These are phyloP conservation scores for Cairneyella variabilis DNA, from an alignment of 495 filamentous ascomycete species.

Conservation along the genomic window DNA sequence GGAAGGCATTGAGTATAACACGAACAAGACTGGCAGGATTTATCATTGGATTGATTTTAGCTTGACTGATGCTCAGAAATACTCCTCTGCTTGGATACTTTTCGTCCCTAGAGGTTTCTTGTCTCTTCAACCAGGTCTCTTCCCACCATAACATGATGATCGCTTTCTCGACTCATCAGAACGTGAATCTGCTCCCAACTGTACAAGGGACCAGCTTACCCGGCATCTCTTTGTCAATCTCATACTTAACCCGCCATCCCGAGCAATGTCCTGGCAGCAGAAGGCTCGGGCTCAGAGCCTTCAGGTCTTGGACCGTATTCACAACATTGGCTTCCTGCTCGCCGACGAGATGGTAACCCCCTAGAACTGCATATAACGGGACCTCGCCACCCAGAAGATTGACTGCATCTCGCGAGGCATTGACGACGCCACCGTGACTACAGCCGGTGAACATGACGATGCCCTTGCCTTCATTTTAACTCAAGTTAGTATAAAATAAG, in stretches of 20 bases:
- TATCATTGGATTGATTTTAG: too few species aligned
- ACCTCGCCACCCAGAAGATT: constrained; percentile 32
- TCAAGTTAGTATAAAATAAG: not conserved
- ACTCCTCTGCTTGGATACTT: too few species aligned
- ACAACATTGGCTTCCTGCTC: constrained; percentile 40
- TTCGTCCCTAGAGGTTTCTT: too few species aligned
- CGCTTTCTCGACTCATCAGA: too few species aligned
- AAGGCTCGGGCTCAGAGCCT: constrained; percentile 47
- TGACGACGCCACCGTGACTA: constrained; percentile 58
- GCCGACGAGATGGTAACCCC: constrained; percentile 57
- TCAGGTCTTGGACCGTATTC: constrained; percentile 47
- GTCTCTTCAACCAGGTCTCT: too few species aligned
- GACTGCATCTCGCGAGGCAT: constrained; percentile 48
- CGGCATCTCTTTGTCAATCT: constrained; percentile 53
- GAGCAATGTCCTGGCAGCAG: constrained; percentile 59
- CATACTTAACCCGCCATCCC: constrained; percentile 59
- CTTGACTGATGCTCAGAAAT: too few species aligned
- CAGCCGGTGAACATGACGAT: constrained; percentile 62
- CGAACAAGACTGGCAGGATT: too few species aligned
- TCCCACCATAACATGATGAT: too few species aligned
- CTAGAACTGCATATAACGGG: constrained; percentile 54
- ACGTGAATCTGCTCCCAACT: constrained; percentile 49
- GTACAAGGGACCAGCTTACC: constrained; percentile 53
- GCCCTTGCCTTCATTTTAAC: constrained; percentile 38
- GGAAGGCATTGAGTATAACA: too few species aligned